These are phyloP conservation scores for Geosiphon pyriformis DNA, from an alignment of 192 early-diverging fungal genomes.

Conservation along the genomic window DNA sequence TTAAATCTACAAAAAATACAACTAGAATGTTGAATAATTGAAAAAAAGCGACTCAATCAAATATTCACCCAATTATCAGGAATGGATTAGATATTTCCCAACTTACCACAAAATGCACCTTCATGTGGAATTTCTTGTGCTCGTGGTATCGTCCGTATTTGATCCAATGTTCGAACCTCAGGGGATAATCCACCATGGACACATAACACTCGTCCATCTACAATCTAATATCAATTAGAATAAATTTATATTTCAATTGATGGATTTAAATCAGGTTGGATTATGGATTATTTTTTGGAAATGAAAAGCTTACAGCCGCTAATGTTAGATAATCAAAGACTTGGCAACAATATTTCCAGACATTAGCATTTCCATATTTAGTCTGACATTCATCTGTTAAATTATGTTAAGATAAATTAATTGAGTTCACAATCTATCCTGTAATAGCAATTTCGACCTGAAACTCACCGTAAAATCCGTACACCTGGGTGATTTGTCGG, in stretches of 20 bases:
- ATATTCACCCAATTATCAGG: too few relatives aligned
- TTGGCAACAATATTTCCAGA: conserved; percentile 93
- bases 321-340: conserved; percentile 91
- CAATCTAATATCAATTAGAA: conserved; percentile 53
- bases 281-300: too few relatives aligned
- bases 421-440: background rate
- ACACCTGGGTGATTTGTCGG: conserved; percentile 95
- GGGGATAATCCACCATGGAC: conserved; percentile 93
- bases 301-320: conserved; percentile 64
- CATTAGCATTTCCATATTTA: conserved; percentile 93
- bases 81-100: background rate
- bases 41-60: too few relatives aligned
- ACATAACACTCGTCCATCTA: conserved; percentile 90
- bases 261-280: conserved; percentile 1
- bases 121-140: conserved; percentile 94
- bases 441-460: background rate
- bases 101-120: conserved; percentile 76
- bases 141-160: conserved; percentile 92
- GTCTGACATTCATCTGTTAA: conserved; percentile 81
- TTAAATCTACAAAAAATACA: conserved; percentile 60
- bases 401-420: background rate
- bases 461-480: conserved; percentile 82
- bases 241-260: background rate
- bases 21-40: background rate
- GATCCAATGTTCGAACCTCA: conserved; percentile 88